Conservation (phyloP, 2,329 filamentous ascomycete species). For the Chaetomium olivaceum region DNA sequence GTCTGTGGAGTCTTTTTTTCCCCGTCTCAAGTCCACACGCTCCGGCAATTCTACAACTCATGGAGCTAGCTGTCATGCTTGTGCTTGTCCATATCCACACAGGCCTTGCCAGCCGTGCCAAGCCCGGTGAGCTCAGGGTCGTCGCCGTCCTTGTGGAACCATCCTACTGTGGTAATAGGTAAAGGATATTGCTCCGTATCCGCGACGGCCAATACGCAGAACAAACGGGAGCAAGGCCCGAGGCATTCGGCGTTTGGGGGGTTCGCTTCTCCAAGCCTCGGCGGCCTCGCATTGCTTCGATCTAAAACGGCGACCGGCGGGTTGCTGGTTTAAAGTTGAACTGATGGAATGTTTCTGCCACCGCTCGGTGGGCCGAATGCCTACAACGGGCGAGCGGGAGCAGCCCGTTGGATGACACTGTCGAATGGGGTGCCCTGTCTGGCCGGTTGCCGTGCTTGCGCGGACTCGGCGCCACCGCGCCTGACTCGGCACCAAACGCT, state of each 20-base stretch:
- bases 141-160: not conserved
- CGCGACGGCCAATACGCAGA: not conserved
- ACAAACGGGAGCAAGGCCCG: not conserved
- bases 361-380: not conserved
- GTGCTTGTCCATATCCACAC: too few species aligned
- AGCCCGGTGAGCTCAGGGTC: not conserved
- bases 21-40: not conserved
- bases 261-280: not conserved
- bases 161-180: not conserved
- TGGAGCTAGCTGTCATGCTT: too few species aligned
- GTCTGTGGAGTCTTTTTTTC: not conserved
- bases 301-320: not conserved
- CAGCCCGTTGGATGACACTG: not conserved
- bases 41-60: not conserved
- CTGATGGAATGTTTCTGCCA: not conserved
- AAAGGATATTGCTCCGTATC: not conserved
- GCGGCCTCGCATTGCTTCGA: not conserved
- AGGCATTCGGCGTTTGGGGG: not conserved
- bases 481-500: constrained; percentile 8
- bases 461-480: constrained; percentile 6
- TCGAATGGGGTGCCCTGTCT: not conserved
- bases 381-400: too few species aligned
- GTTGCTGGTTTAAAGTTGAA: not conserved
- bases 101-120: not conserved
- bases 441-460: not conserved